A percentile compares a stretch with the other conserved stretches of the same genome.
phyloP scores from a whole-genome alignment of 371 early-diverging fungal species.

The Rhizopus microsporus region DNA sequence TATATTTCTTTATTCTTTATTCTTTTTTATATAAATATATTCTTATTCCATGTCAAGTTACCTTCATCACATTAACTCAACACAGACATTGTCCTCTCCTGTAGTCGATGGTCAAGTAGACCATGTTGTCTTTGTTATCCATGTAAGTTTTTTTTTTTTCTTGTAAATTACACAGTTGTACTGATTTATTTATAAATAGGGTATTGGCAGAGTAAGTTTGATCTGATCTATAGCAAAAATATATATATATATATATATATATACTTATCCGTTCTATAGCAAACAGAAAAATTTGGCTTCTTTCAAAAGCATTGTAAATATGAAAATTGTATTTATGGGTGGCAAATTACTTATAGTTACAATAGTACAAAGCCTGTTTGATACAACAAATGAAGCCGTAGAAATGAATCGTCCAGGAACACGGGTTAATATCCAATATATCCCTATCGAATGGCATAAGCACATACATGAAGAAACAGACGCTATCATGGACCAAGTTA shows the following conservation, averaged over 20 bases:
- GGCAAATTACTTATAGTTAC: background rate
- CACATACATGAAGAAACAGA: conserved; percentile 55
- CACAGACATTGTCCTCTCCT: background rate
- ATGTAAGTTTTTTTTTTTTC: conserved; percentile 32
- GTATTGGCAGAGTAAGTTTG: conserved; percentile 61
- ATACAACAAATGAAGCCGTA: conserved; percentile 51
- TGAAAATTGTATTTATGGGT: background rate
- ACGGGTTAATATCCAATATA: conserved; percentile 42
- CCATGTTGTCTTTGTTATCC: conserved; percentile 60
- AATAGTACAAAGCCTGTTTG: conserved; percentile 49
- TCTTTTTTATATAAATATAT: background rate
- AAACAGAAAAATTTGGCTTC: conserved; percentile 58
- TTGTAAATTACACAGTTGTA: too few relatives aligned
- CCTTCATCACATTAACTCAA: background rate
- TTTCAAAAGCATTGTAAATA: conserved; percentile 54
- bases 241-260: too few relatives aligned
- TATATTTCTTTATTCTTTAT: background rate
- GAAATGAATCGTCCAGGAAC: conserved; percentile 47
- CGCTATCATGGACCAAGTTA: conserved; percentile 47
- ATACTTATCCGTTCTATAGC: conserved; percentile 22
- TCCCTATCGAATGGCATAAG: conserved; percentile 56
- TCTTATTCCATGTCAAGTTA: background rate
- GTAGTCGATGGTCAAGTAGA: conserved; percentile 31
- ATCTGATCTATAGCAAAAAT: conserved; percentile 1
- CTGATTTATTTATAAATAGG: conserved; percentile 25